These are phyloP conservation scores for Alliaria petiolata DNA, from an alignment of 345 rosid genomes.

Conservation along the genomic window DNA sequence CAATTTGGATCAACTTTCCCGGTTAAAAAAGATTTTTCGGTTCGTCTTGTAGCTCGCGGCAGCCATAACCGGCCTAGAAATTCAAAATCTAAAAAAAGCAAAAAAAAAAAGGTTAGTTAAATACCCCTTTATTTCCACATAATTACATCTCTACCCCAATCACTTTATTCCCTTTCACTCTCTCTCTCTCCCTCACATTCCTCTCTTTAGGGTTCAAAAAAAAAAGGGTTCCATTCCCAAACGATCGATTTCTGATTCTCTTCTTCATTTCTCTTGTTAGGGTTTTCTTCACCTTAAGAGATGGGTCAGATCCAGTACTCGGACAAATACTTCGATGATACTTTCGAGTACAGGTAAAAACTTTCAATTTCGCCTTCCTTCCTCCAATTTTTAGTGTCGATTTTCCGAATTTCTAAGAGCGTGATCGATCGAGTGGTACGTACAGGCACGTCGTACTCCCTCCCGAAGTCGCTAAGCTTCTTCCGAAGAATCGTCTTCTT, in stretches of 20 bases:
- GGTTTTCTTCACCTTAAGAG: neutral
- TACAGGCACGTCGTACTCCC: conserved; percentile 92
- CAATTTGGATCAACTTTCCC: neutral
- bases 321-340: conserved; percentile 84
- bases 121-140: neutral
- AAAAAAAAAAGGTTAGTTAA: neutral
- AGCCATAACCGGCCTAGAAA: too few species aligned
- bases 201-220: too few species aligned
- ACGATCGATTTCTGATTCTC: neutral
- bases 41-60: too few species aligned
- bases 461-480: conserved; percentile 79
- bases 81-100: neutral
- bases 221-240: neutral
- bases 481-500: conserved; percentile 90
- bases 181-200: neutral
- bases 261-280: neutral
- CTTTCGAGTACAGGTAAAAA: conserved; percentile 69
- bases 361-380: neutral
- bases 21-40: too few species aligned
- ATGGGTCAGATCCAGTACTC: conserved; percentile 98
- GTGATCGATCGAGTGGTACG: neutral
- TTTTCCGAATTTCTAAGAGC: neutral
- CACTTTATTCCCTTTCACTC: conserved; percentile 2
- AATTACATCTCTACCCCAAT: neutral
- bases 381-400: neutral